A percentile compares a stretch with the other conserved stretches of the same genome.
Evolutionary conservation across 2,329 filamentous ascomycete genomes (phyloP).

Genomic region (Karstenula rhodostoma): DNA sequence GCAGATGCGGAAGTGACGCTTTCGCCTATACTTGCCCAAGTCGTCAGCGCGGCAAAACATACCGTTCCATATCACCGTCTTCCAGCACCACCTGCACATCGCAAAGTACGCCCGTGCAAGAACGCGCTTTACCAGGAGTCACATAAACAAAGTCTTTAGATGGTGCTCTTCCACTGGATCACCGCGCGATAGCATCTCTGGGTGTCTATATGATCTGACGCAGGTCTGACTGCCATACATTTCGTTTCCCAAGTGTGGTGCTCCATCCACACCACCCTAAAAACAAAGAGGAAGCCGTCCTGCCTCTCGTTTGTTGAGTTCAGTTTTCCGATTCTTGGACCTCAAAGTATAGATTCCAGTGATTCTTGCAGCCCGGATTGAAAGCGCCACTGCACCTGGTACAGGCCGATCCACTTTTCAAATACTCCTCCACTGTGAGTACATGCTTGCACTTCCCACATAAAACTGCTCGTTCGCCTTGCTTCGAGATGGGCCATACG

Average conservation of each 20-base stretch:
- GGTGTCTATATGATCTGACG: too few species aligned
- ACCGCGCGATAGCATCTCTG: too few species aligned
- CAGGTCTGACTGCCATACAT: too few species aligned
- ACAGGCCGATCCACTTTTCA: slow-evolving; percentile 40
- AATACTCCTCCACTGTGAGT: slow-evolving; percentile 39
- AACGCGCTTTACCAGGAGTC: too few species aligned
- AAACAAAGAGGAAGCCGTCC: neutral
- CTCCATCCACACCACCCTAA: too few species aligned
- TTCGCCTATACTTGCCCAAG: slow-evolving; percentile 23
- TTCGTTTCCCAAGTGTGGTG: too few species aligned
- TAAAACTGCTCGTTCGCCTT: slow-evolving; percentile 35
- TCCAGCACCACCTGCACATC: neutral
- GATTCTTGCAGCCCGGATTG: slow-evolving; percentile 46
- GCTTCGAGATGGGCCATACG: slow-evolving; percentile 31
- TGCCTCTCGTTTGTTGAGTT: neutral
- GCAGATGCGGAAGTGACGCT: slow-evolving; percentile 16
- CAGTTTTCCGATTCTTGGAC: slow-evolving; percentile 4
- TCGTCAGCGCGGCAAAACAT: neutral
- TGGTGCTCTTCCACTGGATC: too few species aligned
- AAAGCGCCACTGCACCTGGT: slow-evolving; percentile 37
- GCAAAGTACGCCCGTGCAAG: too few species aligned
- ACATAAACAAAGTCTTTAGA: too few species aligned
- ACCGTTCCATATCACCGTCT: neutral
- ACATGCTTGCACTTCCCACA: slow-evolving; percentile 43
- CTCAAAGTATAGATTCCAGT: slow-evolving; percentile 48